These are phyloP conservation scores for Nidula niveotomentosa DNA, from an alignment of 1,284 basidiomycete genomes.

Conservation along the genomic window DNA sequence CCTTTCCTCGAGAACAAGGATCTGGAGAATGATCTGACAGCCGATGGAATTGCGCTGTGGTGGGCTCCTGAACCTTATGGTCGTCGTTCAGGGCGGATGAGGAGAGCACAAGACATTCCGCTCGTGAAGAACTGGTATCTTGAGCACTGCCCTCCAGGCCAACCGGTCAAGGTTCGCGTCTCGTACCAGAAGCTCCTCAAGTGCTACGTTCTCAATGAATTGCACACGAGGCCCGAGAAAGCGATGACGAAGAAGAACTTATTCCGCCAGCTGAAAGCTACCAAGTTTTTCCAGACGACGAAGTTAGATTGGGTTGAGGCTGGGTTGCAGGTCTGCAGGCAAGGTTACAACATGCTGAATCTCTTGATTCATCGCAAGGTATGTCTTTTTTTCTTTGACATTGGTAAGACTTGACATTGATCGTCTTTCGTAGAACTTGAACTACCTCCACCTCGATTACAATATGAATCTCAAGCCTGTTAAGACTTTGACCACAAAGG, in stretches of 20 bases:
- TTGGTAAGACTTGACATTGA: conserved; percentile 7
- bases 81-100: conserved; percentile 89
- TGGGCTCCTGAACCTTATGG: conserved; percentile 98
- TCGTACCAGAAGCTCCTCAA: conserved; percentile 99
- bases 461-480: conserved; percentile 98
- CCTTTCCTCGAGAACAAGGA: conserved; percentile 86
- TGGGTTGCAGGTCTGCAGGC: conserved; percentile 96
- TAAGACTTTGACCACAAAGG: conserved; percentile 99
- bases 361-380: conserved; percentile 98
- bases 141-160: conserved; percentile 96
- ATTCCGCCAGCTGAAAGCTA: conserved; percentile 94
- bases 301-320: conserved; percentile 99
- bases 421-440: conserved; percentile 70
- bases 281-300: conserved; percentile 99
- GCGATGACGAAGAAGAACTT: conserved; percentile 98
- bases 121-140: conserved; percentile 98
- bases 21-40: conserved; percentile 90
- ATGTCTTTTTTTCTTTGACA: conserved; percentile 11
- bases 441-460: conserved; percentile 92
- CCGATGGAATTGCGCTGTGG: conserved; percentile 97
- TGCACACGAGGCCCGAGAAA: conserved; percentile 89
- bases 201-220: conserved; percentile 93
- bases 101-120: conserved; percentile 93
- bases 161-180: conserved; percentile 97
- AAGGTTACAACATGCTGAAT: conserved; percentile 99